A percentile compares a stretch with the other conserved stretches of the same genome.
These are phyloP conservation scores for Castanopsis chinensis DNA, from an alignment of 306 rosid species.

Conservation along the genomic window DNA sequence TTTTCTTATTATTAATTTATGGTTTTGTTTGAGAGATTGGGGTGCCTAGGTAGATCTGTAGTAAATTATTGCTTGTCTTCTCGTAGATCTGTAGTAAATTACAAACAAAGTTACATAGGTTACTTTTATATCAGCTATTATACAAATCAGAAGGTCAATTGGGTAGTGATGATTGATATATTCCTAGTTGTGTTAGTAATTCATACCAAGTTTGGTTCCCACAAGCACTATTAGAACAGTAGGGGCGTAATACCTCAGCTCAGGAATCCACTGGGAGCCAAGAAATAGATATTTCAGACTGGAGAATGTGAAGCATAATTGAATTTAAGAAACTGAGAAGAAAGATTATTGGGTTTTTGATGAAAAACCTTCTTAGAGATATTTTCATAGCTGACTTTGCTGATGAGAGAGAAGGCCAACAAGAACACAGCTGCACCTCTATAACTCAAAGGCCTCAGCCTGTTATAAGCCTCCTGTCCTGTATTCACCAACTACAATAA, in stretches of 20 bases:
- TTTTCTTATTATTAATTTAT: no score
- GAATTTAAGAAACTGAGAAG: neutral
- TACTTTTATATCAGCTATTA: neutral
- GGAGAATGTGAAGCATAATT: neutral
- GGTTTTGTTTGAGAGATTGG: no score
- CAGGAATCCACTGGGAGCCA: slow-evolving; percentile 47
- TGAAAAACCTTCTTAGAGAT: slow-evolving; percentile 73
- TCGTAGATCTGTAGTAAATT: slow-evolving; percentile 37
- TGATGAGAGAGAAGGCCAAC: slow-evolving; percentile 87
- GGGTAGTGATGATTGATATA: neutral
- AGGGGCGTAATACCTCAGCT: slow-evolving; percentile 53
- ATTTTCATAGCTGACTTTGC: slow-evolving; percentile 94
- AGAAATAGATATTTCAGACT: neutral
- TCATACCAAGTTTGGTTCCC: slow-evolving; percentile 53
- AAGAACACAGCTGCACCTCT: slow-evolving; percentile 97
- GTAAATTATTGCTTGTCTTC: slow-evolving; percentile 45
- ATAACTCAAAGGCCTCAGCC: slow-evolving; percentile 94
- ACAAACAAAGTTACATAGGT: neutral
- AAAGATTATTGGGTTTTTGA: neutral
- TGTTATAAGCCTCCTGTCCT: slow-evolving; percentile 94
- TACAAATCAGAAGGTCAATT: no score
- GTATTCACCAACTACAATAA: slow-evolving; percentile 22
- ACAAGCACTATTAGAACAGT: slow-evolving; percentile 52
- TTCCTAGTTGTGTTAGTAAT: neutral
- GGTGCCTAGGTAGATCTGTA: no score